Evolutionary conservation across 257 asterid genomes (phyloP).

Genomic region (Capsicum chinense): DNA sequence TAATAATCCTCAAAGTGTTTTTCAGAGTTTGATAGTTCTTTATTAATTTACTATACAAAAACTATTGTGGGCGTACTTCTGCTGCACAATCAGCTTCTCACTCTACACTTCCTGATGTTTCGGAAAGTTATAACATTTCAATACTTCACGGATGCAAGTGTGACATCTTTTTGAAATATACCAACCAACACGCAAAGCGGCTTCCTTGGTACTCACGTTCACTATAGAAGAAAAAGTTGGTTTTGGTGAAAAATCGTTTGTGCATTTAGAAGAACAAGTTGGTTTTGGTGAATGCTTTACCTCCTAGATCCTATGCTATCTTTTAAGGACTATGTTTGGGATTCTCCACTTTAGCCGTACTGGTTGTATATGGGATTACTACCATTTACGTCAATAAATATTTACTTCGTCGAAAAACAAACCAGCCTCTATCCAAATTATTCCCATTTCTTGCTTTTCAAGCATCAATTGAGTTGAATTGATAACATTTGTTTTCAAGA

Average conservation of each 20-base stretch:
- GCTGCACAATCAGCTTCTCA: background rate
- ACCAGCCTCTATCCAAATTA: conserved; percentile 15
- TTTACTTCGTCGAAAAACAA: background rate
- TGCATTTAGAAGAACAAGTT: background rate
- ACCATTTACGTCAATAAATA: background rate
- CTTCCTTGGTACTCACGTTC: background rate
- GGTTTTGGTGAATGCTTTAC: background rate
- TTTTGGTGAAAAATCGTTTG: background rate
- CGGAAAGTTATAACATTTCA: background rate
- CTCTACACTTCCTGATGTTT: background rate
- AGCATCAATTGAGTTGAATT: background rate
- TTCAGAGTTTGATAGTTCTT: background rate
- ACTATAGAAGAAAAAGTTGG: background rate
- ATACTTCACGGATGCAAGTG: background rate
- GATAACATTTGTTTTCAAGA: background rate
- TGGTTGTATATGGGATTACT: background rate
- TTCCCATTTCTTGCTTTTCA: background rate
- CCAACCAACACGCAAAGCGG: background rate
- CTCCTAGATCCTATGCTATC: background rate
- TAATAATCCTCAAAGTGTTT: conserved; percentile 23
- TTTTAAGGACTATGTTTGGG: background rate
- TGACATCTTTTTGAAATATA: background rate
- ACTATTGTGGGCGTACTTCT: background rate
- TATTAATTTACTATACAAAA: background rate
- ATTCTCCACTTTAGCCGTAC: background rate